Conservation (phyloP, 2,329 filamentous ascomycete species). For the Lasiodiplodia hormozganensis region DNA sequence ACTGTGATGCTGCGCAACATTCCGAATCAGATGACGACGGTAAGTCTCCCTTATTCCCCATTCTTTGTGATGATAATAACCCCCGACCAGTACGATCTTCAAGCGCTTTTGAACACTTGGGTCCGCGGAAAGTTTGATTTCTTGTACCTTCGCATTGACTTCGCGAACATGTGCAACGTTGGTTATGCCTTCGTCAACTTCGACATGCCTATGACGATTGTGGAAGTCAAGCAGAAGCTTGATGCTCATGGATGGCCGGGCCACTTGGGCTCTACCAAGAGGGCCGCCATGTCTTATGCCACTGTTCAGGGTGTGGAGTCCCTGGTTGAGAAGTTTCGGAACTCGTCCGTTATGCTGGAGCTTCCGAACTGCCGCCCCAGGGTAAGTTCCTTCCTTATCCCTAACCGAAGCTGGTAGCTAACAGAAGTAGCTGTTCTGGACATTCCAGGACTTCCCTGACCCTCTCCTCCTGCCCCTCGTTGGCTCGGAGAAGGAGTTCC, state of each 20-base stretch:
- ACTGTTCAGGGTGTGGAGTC: conserved; percentile 94
- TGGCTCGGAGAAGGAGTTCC: conserved; percentile 78
- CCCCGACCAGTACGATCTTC: conserved; percentile 57
- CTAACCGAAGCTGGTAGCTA: conserved; percentile 9
- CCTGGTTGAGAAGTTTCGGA: conserved; percentile 92
- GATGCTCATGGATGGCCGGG: conserved; percentile 33
- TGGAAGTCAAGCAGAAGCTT: conserved; percentile 51
- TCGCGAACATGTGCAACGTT: conserved; percentile 66
- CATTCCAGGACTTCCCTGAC: conserved; percentile 49
- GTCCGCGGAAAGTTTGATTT: conserved; percentile 90
- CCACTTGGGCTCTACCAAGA: conserved; percentile 73
- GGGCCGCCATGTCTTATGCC: conserved; percentile 93
- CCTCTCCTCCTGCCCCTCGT: conserved; percentile 42
- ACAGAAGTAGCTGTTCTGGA: conserved; percentile 54
- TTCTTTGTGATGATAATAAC: conserved; percentile 32
- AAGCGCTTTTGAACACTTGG: conserved; percentile 78
- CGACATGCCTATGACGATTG: conserved; percentile 75
- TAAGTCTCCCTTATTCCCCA: conserved; percentile 37
- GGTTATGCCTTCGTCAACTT: conserved; percentile 99
- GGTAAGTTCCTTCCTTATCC: conserved; percentile 52
- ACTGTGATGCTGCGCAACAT: conserved; percentile 93
- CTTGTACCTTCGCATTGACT: conserved; percentile 86
- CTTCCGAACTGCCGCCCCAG: conserved; percentile 82
- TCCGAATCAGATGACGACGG: conserved; percentile 82
- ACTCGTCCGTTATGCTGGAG: conserved; percentile 95